A percentile compares a stretch with the other conserved stretches of the same genome.
phyloP scores from a whole-genome alignment of 140 eudicot genomes.

The Anethum foeniculum region DNA sequence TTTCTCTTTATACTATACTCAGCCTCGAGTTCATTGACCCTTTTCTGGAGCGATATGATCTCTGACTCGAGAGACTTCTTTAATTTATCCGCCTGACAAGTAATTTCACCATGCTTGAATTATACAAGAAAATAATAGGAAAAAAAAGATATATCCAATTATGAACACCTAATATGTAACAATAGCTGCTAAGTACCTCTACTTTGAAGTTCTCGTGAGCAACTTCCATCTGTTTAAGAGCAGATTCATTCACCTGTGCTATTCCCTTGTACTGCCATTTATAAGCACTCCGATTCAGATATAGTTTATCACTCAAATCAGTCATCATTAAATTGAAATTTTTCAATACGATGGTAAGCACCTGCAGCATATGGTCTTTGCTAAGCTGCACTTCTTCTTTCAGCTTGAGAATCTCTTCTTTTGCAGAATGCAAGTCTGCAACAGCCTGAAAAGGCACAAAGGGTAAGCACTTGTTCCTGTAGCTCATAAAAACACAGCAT shows the following conservation, averaged over 20 bases:
- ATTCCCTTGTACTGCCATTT: constrained; percentile 57
- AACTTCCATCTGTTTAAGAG: constrained; percentile 68
- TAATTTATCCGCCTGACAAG: constrained; percentile 43
- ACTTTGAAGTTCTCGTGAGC: constrained; percentile 52
- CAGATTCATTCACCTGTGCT: constrained; percentile 85
- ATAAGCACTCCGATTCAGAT: background rate
- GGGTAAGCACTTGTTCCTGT: background rate
- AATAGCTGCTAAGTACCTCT: constrained; percentile 27
- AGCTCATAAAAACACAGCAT: background rate
- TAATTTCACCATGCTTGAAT: background rate
- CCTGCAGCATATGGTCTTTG: constrained; percentile 80
- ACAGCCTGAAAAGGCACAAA: constrained; percentile 14
- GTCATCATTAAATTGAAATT: background rate
- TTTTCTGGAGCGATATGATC: constrained; percentile 45
- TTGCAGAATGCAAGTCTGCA: constrained; percentile 26
- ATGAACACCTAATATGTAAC: background rate
- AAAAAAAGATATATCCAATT: background rate
- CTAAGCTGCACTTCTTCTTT: constrained; percentile 50
- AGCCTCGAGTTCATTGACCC: constrained; percentile 52
- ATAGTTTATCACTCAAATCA: background rate
- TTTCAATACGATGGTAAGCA: background rate
- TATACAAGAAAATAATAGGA: background rate
- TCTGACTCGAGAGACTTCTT: constrained; percentile 70
- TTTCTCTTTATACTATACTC: constrained; percentile 48
- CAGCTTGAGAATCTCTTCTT: constrained; percentile 63